Evolutionary conservation across 495 filamentous ascomycete genomes (phyloP).

Genomic region (Sordaria brevicollis): DNA sequence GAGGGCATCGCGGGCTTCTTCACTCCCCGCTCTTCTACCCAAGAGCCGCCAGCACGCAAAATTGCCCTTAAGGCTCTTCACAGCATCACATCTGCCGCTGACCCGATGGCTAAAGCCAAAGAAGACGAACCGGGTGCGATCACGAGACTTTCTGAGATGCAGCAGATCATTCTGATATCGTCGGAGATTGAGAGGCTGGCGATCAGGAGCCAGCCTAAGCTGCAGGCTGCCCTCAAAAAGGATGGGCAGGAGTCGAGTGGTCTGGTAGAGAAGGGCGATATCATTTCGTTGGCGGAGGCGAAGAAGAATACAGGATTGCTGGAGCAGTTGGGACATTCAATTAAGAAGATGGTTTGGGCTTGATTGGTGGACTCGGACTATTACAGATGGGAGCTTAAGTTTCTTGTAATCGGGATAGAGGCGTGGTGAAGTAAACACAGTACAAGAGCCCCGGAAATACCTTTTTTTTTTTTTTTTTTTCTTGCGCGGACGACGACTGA

Average conservation of each 20-base stretch:
- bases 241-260: constrained; percentile 15
- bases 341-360: constrained; percentile 91
- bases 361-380: constrained; percentile 20
- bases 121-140: constrained; percentile 19
- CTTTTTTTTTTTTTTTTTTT: neutral
- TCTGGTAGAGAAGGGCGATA: constrained; percentile 59
- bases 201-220: constrained; percentile 22
- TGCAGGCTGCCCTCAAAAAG: constrained; percentile 18
- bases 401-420: neutral
- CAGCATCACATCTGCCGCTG: constrained; percentile 37
- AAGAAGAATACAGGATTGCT: constrained; percentile 78
- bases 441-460: neutral
- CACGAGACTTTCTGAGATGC: constrained; percentile 49
- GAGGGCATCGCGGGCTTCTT: constrained; percentile 21
- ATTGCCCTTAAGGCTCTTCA: constrained; percentile 54
- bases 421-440: neutral
- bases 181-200: constrained; percentile 43
- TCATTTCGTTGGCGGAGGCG: constrained; percentile 74
- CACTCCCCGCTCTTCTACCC: constrained; percentile 13
- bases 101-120: constrained; percentile 25
- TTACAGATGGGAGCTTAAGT: neutral
- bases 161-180: constrained; percentile 62
- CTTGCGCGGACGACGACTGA: neutral
- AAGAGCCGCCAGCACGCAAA: constrained; percentile 17
- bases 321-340: constrained; percentile 72